Evolutionary conservation across 208 protist species (phyloP).

Genomic region (Porcisia hertigi): DNA sequence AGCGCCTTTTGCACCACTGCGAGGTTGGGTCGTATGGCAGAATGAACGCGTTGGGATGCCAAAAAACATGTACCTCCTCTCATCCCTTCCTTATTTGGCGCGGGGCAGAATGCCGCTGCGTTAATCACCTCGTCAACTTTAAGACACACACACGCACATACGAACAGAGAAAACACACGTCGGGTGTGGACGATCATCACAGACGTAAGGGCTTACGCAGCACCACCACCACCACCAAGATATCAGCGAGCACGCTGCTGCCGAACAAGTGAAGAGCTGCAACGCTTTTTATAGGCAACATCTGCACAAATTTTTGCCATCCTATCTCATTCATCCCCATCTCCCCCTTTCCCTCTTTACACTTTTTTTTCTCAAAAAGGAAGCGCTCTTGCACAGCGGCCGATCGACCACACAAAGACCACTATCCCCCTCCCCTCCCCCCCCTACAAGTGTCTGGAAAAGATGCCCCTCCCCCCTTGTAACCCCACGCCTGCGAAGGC

Average conservation of each 20-base stretch:
- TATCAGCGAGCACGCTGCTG: neutral
- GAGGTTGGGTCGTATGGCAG: no score
- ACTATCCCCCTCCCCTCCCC: neutral
- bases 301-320: no score
- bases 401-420: no score
- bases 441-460: neutral
- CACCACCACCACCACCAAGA: slow-evolving; percentile 1
- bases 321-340: neutral
- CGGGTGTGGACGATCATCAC: neutral
- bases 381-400: no score
- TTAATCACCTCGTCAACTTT: neutral
- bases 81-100: neutral
- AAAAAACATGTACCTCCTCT: neutral
- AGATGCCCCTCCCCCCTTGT: slow-evolving; percentile 5
- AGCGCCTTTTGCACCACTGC: no score
- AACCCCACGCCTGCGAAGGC: neutral
- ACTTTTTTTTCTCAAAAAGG: no score
- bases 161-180: neutral
- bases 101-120: neutral
- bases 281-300: neutral
- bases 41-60: no score
- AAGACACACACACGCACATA: neutral
- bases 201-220: neutral
- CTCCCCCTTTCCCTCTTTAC: neutral
- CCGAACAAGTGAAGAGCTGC: neutral